phyloP scores from a whole-genome alignment of 352 stramenopile species.

The Globisporangium spinosum region DNA sequence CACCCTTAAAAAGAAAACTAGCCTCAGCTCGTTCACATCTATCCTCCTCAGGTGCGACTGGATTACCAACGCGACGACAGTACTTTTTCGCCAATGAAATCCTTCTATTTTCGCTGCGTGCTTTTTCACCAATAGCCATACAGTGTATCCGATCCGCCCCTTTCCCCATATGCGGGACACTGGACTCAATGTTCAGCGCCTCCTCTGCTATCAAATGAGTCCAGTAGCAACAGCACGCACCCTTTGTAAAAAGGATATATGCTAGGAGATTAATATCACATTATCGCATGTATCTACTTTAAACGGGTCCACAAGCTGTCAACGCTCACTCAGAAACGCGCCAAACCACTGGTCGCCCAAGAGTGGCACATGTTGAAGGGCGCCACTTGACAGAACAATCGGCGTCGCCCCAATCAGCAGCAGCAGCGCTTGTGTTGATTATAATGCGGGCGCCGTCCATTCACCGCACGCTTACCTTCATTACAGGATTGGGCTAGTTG shows the following conservation, averaged over 20 bases:
- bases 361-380: background rate
- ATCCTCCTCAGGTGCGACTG: background rate
- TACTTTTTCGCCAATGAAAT: background rate
- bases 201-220: slow-evolving; percentile 1
- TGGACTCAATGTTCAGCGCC: background rate
- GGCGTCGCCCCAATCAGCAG: no score
- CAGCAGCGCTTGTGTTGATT: background rate
- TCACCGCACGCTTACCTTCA: background rate
- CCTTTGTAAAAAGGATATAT: background rate
- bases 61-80: background rate
- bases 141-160: background rate
- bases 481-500: background rate
- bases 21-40: background rate
- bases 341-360: background rate
- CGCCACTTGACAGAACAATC: background rate
- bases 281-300: background rate
- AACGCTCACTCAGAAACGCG: background rate
- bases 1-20: background rate
- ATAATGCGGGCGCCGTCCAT: background rate
- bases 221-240: background rate
- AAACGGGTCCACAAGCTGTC: background rate
- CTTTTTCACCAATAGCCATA: background rate
- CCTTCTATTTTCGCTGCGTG: background rate
- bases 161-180: background rate
- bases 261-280: background rate